phyloP scores from a whole-genome alignment of 805 yeast species.

The Cyberlindnera euphorbiiphila region DNA sequence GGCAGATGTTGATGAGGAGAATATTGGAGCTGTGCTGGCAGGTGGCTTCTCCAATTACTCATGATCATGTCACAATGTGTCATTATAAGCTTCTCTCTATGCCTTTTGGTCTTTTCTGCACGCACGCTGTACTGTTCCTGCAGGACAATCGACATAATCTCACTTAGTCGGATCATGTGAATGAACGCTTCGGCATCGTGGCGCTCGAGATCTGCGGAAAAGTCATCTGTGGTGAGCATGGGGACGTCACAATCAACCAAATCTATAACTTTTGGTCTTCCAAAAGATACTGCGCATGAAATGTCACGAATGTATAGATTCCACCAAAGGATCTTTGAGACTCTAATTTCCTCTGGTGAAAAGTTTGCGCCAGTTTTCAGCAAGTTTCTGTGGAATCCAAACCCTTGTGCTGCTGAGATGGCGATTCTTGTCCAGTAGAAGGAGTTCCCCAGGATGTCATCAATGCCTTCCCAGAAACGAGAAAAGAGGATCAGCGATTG shows the following conservation, averaged over 20 bases:
- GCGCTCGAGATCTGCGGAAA: conserved; percentile 48
- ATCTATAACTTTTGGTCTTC: conserved; percentile 66
- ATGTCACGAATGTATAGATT: conserved; percentile 67
- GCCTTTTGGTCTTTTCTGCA: conserved; percentile 47
- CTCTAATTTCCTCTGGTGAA: conserved; percentile 38
- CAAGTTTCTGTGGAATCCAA: conserved; percentile 64
- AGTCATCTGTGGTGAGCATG: conserved; percentile 65
- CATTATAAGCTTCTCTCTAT: conserved; percentile 40
- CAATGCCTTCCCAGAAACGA: conserved; percentile 72
- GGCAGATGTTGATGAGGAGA: conserved; percentile 47
- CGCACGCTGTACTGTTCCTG: conserved; percentile 69
- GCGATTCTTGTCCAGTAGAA: conserved; percentile 72
- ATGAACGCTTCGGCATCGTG: conserved; percentile 56
- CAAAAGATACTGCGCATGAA: conserved; percentile 65
- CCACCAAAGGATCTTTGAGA: conserved; percentile 78
- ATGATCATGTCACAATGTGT: conserved; percentile 68
- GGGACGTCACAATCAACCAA: conserved; percentile 73
- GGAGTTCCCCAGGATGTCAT: conserved; percentile 60
- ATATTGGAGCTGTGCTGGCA: conserved; percentile 62
- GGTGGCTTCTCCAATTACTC: conserved; percentile 69
- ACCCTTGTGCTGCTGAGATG: conserved; percentile 65
- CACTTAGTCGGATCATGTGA: conserved; percentile 60
- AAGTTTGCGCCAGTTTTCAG: conserved; percentile 29
- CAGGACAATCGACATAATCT: conserved; percentile 65
- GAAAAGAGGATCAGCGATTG: conserved; percentile 63